phyloP scores from a whole-genome alignment of 306 rosid species.

The Cyamopsis tetragonoloba region DNA sequence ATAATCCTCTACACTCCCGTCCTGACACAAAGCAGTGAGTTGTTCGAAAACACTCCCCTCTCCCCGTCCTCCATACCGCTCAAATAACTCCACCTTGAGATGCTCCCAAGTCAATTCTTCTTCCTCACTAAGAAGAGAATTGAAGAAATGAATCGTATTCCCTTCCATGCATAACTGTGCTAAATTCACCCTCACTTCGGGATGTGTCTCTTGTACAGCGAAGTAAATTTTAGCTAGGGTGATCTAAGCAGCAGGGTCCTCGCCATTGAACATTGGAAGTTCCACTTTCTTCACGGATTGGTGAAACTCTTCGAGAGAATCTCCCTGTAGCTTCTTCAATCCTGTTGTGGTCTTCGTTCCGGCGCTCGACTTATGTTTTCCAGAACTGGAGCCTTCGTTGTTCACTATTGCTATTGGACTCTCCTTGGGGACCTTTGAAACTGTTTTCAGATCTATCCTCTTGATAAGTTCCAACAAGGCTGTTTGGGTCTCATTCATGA shows the following conservation, averaged over 20 bases:
- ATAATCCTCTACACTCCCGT: not conserved
- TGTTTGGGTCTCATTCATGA: no score
- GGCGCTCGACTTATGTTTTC: no score
- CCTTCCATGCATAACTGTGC: not conserved
- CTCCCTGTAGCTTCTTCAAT: no score
- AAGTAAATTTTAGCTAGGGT: not conserved
- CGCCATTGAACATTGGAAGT: no score
- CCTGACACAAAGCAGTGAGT: not conserved
- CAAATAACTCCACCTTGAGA: not conserved
- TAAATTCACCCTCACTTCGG: not conserved
- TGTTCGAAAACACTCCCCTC: not conserved
- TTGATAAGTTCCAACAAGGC: no score
- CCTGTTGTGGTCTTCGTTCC: no score
- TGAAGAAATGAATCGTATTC: not conserved
- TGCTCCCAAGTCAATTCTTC: not conserved
- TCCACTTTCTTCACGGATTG: no score
- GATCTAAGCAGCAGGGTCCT: not conserved
- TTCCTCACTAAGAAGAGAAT: not conserved
- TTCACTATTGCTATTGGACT: no score
- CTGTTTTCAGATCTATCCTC: no score
- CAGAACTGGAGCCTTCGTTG: no score
- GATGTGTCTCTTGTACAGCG: not conserved
- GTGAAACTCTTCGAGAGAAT: no score
- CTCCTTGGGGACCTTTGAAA: no score
- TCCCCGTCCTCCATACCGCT: not conserved